phyloP scores from a whole-genome alignment of 2,329 filamentous ascomycete genomes.

The Botrytis pseudocinerea region DNA sequence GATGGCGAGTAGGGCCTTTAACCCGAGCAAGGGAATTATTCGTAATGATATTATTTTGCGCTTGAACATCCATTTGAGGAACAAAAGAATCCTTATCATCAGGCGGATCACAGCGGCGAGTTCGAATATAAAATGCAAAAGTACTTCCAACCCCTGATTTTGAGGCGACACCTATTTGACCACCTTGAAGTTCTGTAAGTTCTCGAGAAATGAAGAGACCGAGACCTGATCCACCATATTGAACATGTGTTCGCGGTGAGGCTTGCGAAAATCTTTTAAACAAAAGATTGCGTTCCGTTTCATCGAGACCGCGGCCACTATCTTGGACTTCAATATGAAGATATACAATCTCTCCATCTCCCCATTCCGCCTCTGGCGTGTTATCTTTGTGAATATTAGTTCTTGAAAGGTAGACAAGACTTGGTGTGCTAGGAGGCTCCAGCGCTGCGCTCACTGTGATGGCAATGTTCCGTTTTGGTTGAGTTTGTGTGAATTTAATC shows the following conservation, averaged over 20 bases:
- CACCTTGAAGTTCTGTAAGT: constrained; percentile 78
- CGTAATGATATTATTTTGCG: constrained; percentile 9
- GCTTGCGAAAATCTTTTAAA: constrained; percentile 77
- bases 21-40: constrained; percentile 18
- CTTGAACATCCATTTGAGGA: constrained; percentile 17
- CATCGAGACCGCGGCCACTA: constrained; percentile 71
- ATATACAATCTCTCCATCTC: constrained; percentile 67
- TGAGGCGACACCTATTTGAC: constrained; percentile 75
- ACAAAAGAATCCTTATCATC: background rate
- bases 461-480: constrained; percentile 56
- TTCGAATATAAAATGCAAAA: constrained; percentile 70
- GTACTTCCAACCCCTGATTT: constrained; percentile 68
- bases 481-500: constrained; percentile 74
- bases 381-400: constrained; percentile 37
- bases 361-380: constrained; percentile 54
- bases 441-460: constrained; percentile 41
- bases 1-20: constrained; percentile 5
- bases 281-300: constrained; percentile 70
- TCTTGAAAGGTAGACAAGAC: constrained; percentile 31
- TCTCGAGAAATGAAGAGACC: constrained; percentile 78
- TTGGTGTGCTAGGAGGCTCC: constrained; percentile 18
- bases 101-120: constrained; percentile 26
- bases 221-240: constrained; percentile 77
- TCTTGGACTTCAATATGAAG: constrained; percentile 74
- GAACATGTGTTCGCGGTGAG: constrained; percentile 71